Percentiles rank a stretch among this genome's conserved stretches.
Conservation (phyloP, 2,329 filamentous ascomycete species). For the Berkeleyomyces rouxiae region DNA sequence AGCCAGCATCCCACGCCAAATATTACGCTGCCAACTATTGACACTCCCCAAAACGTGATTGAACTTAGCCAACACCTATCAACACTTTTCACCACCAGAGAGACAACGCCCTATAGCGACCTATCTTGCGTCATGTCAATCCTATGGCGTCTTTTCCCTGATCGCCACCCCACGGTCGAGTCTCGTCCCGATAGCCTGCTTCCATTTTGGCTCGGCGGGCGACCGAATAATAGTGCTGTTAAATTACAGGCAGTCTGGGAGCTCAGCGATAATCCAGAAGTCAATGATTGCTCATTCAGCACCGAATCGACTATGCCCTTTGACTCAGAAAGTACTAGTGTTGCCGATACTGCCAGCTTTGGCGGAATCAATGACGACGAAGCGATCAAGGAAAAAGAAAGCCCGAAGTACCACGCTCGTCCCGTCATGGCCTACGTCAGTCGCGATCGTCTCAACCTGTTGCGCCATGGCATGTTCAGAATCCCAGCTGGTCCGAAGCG, state of each 20-base stretch:
- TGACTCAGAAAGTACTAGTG: conserved; percentile 3
- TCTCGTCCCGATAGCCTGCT: conserved; percentile 1
- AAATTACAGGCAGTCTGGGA: conserved; percentile 9
- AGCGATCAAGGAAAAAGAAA: conserved; percentile 17
- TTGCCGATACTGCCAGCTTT: neutral
- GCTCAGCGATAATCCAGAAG: neutral
- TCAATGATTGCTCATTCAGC: conserved; percentile 7
- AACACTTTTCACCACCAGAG: neutral
- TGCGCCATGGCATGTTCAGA: conserved; percentile 32
- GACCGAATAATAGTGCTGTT: conserved; percentile 1
- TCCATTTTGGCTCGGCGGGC: conserved; percentile 10
- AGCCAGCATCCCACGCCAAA: neutral
- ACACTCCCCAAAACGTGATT: neutral
- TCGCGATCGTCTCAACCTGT: conserved; percentile 18
- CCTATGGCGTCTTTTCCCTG: conserved; percentile 7
- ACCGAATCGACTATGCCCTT: conserved; percentile 9
- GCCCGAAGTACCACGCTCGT: conserved; percentile 23
- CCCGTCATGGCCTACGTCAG: conserved; percentile 20
- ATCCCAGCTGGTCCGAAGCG: conserved; percentile 25
- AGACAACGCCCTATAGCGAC: neutral
- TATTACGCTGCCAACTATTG: neutral
- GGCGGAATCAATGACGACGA: neutral
- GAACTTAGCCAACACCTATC: neutral
- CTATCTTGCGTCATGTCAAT: neutral
- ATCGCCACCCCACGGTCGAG: neutral